phyloP scores from a whole-genome alignment of 441 rosid genomes.

The Gossypium gossypioides region DNA sequence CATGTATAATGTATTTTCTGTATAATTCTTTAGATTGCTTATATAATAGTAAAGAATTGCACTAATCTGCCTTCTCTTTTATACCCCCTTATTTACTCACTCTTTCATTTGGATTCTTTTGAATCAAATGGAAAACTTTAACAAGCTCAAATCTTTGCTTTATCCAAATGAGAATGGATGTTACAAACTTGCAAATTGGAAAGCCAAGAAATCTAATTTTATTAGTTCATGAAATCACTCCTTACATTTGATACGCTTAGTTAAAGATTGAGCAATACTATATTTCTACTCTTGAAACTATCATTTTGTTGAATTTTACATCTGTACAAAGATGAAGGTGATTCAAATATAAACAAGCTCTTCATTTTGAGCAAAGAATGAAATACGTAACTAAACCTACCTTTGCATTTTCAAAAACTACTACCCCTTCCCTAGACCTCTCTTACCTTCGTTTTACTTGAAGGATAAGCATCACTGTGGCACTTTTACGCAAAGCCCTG shows the following conservation, averaged over 20 bases:
- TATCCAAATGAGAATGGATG: too few relatives aligned
- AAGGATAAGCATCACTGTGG: not conserved
- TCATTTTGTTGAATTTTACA: constrained; percentile 1
- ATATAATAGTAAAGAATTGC: not conserved
- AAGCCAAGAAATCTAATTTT: not conserved
- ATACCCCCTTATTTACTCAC: too few relatives aligned
- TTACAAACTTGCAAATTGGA: not conserved
- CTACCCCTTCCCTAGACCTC: not conserved
- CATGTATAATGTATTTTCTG: not conserved
- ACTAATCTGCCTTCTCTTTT: not conserved
- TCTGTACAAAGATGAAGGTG: constrained; percentile 10
- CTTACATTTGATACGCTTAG: not conserved
- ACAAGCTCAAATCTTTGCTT: not conserved
- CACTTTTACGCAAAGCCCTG: constrained; percentile 13
- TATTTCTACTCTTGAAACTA: not conserved
- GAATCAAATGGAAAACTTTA: not conserved
- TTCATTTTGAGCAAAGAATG: constrained; percentile 33
- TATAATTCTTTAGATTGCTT: not conserved
- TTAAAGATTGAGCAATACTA: not conserved
- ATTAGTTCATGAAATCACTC: not conserved
- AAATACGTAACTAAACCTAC: constrained; percentile 1
- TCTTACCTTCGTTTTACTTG: not conserved
- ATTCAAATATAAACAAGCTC: constrained; percentile 20
- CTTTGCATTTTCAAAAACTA: constrained; percentile 8
- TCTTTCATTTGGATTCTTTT: not conserved